phyloP scores from a whole-genome alignment of 108 stramenopile genomes.

The Mayamaea pseudoterrestris region DNA sequence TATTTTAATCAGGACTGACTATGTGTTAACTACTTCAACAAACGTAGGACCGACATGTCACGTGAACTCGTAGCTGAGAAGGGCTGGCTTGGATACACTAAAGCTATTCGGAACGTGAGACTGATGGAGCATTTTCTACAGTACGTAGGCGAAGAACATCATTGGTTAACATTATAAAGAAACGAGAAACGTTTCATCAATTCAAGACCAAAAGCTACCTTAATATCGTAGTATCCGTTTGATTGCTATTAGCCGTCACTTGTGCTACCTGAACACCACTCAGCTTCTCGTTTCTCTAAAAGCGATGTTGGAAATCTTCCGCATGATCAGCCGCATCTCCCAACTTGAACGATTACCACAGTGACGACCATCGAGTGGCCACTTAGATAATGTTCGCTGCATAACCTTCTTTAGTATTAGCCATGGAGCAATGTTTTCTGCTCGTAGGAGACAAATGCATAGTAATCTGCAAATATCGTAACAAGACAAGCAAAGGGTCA shows the following conservation, averaged over 20 bases:
- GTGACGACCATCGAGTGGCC: background rate
- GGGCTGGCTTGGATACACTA: background rate
- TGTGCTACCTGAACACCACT: too few relatives aligned
- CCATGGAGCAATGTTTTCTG: background rate
- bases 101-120: background rate
- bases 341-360: background rate
- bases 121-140: background rate
- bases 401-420: background rate
- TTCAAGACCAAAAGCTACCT: too few relatives aligned
- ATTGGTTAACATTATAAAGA: too few relatives aligned
- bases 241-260: too few relatives aligned
- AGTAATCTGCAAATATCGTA: background rate
- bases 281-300: too few relatives aligned
- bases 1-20: conserved; percentile 13
- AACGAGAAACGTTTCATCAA: too few relatives aligned
- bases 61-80: background rate
- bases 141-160: too few relatives aligned
- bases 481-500: background rate
- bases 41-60: too few relatives aligned
- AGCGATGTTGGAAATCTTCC: too few relatives aligned
- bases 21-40: too few relatives aligned
- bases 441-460: background rate
- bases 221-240: too few relatives aligned
- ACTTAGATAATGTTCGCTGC: background rate
- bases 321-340: too few relatives aligned